phyloP scores from a whole-genome alignment of 2,329 filamentous ascomycete genomes.

The Thielaviopsis ethacetica region DNA sequence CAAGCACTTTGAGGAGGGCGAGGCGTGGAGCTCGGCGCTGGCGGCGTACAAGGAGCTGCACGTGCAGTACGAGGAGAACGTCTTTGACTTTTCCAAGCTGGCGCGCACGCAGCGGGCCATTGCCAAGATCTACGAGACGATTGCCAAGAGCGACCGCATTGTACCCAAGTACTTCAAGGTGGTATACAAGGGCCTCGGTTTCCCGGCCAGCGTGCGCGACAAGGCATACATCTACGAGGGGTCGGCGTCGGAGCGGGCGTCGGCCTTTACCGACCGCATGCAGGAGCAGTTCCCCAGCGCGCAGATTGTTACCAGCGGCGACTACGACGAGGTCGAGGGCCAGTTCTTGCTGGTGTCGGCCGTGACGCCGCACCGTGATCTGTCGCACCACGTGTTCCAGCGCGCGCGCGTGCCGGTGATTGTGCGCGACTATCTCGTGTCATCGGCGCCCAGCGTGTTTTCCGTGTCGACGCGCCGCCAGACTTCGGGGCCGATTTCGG shows the following conservation, averaged over 20 bases:
- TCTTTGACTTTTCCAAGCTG: slow-evolving; percentile 84
- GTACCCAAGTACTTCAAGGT: slow-evolving; percentile 85
- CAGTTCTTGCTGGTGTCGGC: slow-evolving; percentile 75
- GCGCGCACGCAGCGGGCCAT: slow-evolving; percentile 80
- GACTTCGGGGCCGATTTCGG: slow-evolving; percentile 49
- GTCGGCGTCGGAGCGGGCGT: slow-evolving; percentile 55
- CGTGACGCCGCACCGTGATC: slow-evolving; percentile 67
- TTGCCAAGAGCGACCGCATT: slow-evolving; percentile 63
- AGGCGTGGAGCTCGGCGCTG: slow-evolving; percentile 80
- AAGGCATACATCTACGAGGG: slow-evolving; percentile 91
- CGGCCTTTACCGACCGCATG: slow-evolving; percentile 77
- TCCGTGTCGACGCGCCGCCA: slow-evolving; percentile 58
- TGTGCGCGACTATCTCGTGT: slow-evolving; percentile 73
- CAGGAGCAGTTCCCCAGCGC: slow-evolving; percentile 79
- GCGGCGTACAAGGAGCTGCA: slow-evolving; percentile 82
- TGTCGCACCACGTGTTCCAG: slow-evolving; percentile 72
- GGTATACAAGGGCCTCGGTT: slow-evolving; percentile 75
- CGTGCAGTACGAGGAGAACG: slow-evolving; percentile 73
- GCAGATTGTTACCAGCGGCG: slow-evolving; percentile 55
- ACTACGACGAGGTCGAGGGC: slow-evolving; percentile 69
- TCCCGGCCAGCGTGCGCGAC: slow-evolving; percentile 63
- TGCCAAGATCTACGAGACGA: slow-evolving; percentile 78
- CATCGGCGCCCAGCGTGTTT: slow-evolving; percentile 62
- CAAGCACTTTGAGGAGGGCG: slow-evolving; percentile 84
- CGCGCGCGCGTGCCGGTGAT: slow-evolving; percentile 68